Evolutionary conservation across 108 stramenopile species (phyloP).

Genomic region (Hondaea fermentalgiana): DNA sequence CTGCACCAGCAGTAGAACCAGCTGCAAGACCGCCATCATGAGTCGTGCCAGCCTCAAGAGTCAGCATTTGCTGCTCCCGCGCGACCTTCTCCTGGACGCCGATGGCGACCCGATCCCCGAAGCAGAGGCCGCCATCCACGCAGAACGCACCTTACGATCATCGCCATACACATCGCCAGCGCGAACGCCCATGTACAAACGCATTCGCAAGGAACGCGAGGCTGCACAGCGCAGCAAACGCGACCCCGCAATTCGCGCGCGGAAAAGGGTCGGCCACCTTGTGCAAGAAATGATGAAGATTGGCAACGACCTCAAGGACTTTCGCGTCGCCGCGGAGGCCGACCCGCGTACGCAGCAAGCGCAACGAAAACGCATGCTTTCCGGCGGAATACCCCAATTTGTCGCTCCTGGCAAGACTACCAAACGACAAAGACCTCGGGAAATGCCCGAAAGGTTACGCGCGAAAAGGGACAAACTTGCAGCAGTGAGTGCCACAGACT

Average conservation of each 20-base stretch:
- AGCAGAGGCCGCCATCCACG: not conserved
- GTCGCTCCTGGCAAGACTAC: not conserved
- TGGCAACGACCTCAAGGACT: not conserved
- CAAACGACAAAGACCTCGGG: not conserved
- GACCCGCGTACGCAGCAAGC: not conserved
- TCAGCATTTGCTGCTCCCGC: not conserved
- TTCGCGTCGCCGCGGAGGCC: not conserved
- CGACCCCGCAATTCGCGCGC: not conserved
- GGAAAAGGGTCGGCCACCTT: not conserved
- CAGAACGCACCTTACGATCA: not conserved
- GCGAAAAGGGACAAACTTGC: not conserved
- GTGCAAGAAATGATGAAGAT: not conserved
- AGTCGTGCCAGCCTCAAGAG: no score
- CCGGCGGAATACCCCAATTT: not conserved
- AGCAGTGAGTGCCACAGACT: not conserved
- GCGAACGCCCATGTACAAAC: not conserved
- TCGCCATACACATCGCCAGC: not conserved
- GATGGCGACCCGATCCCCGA: not conserved
- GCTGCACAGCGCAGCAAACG: not conserved
- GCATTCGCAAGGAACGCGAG: not conserved
- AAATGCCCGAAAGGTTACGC: not conserved
- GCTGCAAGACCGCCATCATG: no score
- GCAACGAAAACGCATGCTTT: not conserved
- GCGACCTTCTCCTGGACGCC: not conserved
- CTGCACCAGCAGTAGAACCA: no score